Conservation (phyloP, 2,329 filamentous ascomycete species). For the Plenodomus tracheiphilus region DNA sequence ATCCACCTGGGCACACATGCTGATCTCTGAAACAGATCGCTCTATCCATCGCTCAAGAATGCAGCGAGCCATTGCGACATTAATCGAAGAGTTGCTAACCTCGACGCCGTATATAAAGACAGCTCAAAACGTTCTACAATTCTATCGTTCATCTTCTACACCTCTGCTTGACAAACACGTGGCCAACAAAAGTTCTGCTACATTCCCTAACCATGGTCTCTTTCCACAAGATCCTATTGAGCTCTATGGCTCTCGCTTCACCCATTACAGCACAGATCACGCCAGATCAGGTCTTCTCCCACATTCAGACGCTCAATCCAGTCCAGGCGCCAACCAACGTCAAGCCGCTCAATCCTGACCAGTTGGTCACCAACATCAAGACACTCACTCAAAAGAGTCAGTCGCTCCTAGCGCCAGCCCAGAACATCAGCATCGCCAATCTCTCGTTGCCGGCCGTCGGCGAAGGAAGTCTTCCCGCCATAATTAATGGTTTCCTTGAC, state of each 20-base stretch:
- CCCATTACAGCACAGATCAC: constrained; percentile 7
- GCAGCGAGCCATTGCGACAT: no score
- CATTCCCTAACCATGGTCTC: constrained; percentile 15
- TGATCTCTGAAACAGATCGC: no score
- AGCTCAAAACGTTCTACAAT: no score
- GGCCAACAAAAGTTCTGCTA: not conserved
- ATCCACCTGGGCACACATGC: no score
- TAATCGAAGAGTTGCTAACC: no score
- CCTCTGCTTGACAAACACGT: not conserved
- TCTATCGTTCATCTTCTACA: no score
- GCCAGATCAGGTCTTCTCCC: constrained; percentile 9
- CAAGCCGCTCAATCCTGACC: constrained; percentile 8
- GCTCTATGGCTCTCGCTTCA: constrained; percentile 13
- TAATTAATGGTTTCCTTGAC: constrained; percentile 14
- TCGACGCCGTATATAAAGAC: no score
- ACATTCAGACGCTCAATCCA: constrained; percentile 10
- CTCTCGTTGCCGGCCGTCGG: constrained; percentile 13
- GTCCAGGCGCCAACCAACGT: constrained; percentile 15
- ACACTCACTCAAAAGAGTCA: constrained; percentile 11
- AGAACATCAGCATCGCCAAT: constrained; percentile 12
- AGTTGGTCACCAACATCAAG: constrained; percentile 13
- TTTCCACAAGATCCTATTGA: constrained; percentile 16
- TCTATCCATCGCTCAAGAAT: no score
- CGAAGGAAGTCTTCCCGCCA: constrained; percentile 11
- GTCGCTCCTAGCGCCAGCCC: constrained; percentile 13